A percentile compares a stretch with the other conserved stretches of the same genome.
Conservation (phyloP, 495 filamentous ascomycete species). For the Haplographium delicatum region DNA sequence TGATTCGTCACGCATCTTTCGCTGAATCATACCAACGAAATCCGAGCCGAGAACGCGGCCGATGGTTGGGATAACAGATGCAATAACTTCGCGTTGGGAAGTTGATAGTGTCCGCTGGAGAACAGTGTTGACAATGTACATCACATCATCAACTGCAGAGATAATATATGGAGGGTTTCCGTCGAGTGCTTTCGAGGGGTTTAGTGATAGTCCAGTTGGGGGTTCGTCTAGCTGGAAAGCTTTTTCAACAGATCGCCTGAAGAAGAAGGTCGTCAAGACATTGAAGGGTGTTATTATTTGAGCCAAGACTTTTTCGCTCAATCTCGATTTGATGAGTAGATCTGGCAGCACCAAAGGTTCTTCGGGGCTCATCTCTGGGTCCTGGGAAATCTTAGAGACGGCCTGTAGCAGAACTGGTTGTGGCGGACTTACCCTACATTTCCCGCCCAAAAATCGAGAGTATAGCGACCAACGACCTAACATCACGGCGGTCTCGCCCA, state of each 20-base stretch:
- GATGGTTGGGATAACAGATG: constrained; percentile 73
- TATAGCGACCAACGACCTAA: constrained; percentile 91
- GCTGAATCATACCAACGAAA: constrained; percentile 94
- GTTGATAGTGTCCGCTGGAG: constrained; percentile 81
- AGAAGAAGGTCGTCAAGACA: constrained; percentile 87
- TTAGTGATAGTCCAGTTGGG: constrained; percentile 73
- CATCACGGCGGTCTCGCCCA: constrained; percentile 87
- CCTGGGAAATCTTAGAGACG: constrained; percentile 33
- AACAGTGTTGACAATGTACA: constrained; percentile 96
- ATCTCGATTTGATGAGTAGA: constrained; percentile 67
- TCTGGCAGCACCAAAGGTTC: constrained; percentile 53
- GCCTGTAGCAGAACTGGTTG: constrained; percentile 9
- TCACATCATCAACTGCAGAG: constrained; percentile 94
- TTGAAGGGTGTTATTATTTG: constrained; percentile 76
- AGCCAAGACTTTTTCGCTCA: constrained; percentile 68
- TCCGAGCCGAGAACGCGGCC: constrained; percentile 82
- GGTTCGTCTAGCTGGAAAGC: constrained; percentile 97
- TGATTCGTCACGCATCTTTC: constrained; percentile 92
- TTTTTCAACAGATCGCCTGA: constrained; percentile 91
- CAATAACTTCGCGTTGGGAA: constrained; percentile 68
- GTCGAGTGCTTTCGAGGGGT: constrained; percentile 58
- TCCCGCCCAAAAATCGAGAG: constrained; percentile 78
- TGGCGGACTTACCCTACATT: constrained; percentile 40
- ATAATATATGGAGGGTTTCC: constrained; percentile 84
- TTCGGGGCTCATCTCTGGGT: constrained; percentile 37